phyloP scores from a whole-genome alignment of 441 rosid genomes.

The Populus hybrid region DNA sequence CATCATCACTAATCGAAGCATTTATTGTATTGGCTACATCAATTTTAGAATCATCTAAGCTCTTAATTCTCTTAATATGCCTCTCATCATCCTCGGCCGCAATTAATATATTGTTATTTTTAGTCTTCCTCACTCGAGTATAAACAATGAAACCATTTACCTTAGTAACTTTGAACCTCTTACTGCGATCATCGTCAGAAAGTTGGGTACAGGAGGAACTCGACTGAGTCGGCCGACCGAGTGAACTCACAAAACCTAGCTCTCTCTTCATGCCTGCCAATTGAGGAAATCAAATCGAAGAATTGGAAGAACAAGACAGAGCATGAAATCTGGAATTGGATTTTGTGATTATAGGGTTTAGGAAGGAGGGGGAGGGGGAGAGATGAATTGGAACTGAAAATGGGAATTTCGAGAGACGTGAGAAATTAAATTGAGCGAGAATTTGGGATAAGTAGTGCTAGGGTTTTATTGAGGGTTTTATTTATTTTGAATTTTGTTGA shows the following conservation, averaged over 20 bases:
- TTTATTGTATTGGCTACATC: slow-evolving; percentile 1
- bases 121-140: slow-evolving; percentile 51
- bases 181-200: slow-evolving; percentile 36
- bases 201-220: slow-evolving; percentile 17
- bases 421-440: not conserved
- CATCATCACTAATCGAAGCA: slow-evolving; percentile 4
- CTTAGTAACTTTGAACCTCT: slow-evolving; percentile 49
- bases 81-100: slow-evolving; percentile 9
- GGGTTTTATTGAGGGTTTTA: slow-evolving; percentile 3
- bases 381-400: not conserved
- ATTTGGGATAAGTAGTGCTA: not conserved
- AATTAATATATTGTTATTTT: not conserved
- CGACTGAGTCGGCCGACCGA: not conserved
- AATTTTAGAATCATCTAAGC: slow-evolving; percentile 20
- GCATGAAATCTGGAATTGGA: not conserved
- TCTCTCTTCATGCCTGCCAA: slow-evolving; percentile 50
- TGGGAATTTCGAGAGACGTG: not conserved
- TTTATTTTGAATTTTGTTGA: not conserved
- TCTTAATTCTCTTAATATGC: slow-evolving; percentile 15
- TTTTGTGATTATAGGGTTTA: not conserved
- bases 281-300: not conserved
- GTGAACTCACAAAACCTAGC: slow-evolving; percentile 24
- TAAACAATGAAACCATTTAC: slow-evolving; percentile 74
- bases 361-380: not conserved
- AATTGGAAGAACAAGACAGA: not conserved